Conservation (phyloP, 176 grass and related monocot genomes). For the Phyllostachys edulis region DNA sequence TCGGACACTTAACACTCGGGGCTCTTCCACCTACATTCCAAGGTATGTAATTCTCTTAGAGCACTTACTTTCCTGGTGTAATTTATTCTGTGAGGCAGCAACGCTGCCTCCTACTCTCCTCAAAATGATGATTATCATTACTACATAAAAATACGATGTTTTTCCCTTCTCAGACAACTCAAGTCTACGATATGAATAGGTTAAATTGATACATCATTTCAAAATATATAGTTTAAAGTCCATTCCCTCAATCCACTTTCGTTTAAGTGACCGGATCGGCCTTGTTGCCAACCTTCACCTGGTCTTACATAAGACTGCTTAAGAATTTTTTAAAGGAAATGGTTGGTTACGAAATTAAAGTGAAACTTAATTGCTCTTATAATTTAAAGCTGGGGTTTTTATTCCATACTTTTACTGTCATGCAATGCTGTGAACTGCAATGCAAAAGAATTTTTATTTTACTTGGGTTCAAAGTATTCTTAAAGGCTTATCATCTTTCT, state of each 20-base stretch:
- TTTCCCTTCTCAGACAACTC: not conserved
- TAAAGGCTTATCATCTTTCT: not conserved
- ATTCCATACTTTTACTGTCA: not conserved
- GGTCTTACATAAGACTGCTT: not conserved
- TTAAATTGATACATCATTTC: not conserved
- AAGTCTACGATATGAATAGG: not conserved
- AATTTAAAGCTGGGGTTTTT: not conserved
- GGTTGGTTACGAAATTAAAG: not conserved
- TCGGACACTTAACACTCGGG: slow-evolving; percentile 68
- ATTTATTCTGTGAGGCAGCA: not conserved
- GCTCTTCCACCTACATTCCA: slow-evolving; percentile 78
- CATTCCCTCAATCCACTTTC: not conserved
- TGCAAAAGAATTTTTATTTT: not conserved
- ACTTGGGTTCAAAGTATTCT: slow-evolving; percentile 1
- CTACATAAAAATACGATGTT: not conserved
- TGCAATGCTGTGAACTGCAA: not conserved
- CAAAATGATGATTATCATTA: not conserved
- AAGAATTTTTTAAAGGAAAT: not conserved
- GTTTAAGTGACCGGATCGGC: not conserved
- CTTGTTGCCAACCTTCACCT: not conserved
- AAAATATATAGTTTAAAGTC: not conserved
- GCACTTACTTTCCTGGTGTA: not conserved
- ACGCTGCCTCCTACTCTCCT: not conserved
- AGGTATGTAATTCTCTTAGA: slow-evolving; percentile 47
- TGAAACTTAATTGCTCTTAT: not conserved